Base-by-base conservation (phyloP, 352 stramenopile genomes). In the Thraustochytrium striatum region DNA sequence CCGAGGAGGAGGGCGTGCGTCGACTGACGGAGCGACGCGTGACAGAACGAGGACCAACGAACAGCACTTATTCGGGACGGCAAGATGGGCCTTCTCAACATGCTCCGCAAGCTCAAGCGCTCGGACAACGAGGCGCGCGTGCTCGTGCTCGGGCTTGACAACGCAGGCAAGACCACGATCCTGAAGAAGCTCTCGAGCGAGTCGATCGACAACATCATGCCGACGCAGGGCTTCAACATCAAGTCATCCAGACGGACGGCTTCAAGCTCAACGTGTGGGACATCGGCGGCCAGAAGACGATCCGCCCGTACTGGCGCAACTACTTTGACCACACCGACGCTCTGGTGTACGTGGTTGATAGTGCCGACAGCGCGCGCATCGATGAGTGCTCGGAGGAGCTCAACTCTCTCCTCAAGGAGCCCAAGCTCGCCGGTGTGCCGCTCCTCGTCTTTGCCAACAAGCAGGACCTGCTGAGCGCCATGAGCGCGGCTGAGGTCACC, bases 201-300 rank as follows among this genome's bases (percentile, higher is more conserved):
- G 79, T 93, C 97, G 28, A 61, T 69, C 19, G 78, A 81, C 75
- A 83, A 68, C 84, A 96, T 96, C 78, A 95, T 93, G 88, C 91
- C 92, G 3, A 97, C 91, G 47, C 91, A 97, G 86, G 93, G 94
- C 69, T 98, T 98, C 85, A 97, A 98, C 87, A 93, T 98, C 82
- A 97, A 98, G 86, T 96, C 88, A 84, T 97, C n/a, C 90, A 96
- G 85, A 89, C 95, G 72, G 88, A 96, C 84, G 92, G 91, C 83
- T 98, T 98, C 84, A 98, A 97, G 85, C 90, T 98, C 59, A 98
- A 98, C 84, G 91, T 98, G 69, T 98, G 94, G 94, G 94, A 98
- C 84, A 96, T 98, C 82, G 94, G 93, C 78, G 93, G 93, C 61
- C 94, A 98, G 86, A 97, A 98, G 86, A 95, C 92, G 39, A 98